These are phyloP conservation scores for Spergularia marina DNA, from an alignment of 148 eudicot species.

Conservation along the genomic window DNA sequence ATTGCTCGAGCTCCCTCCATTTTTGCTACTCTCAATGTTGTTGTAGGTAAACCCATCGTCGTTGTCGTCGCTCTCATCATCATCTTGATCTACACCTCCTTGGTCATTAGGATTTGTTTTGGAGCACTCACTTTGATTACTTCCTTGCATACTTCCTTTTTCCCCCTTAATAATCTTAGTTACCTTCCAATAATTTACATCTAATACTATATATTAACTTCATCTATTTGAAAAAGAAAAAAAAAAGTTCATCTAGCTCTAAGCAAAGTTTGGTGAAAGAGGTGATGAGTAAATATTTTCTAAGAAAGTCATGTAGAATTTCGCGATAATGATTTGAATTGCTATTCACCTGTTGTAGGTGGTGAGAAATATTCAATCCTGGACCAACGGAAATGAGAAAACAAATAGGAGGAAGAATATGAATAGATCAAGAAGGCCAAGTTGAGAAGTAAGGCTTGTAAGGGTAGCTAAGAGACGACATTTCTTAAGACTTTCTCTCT, in stretches of 20 bases:
- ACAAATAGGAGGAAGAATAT: background rate
- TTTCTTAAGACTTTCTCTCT: slow-evolving; percentile 18
- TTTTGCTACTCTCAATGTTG: background rate
- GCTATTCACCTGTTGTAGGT: background rate
- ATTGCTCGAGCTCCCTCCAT: slow-evolving; percentile 65
- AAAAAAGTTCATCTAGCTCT: background rate
- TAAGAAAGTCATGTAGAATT: no score
- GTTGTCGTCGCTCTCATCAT: slow-evolving; percentile 34
- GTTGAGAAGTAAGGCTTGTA: slow-evolving; percentile 5
- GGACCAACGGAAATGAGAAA: background rate
- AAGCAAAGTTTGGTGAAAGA: slow-evolving; percentile 11
- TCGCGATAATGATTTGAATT: background rate
- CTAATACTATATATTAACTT: background rate
- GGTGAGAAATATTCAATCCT: background rate
- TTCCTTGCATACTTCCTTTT: slow-evolving; percentile 32
- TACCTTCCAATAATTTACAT: slow-evolving; percentile 4
- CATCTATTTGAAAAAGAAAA: background rate
- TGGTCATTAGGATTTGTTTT: slow-evolving; percentile 33
- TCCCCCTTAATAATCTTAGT: background rate
- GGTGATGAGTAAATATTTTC: slow-evolving; percentile 1
- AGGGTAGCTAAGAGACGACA: slow-evolving; percentile 24
- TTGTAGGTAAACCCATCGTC: slow-evolving; percentile 12
- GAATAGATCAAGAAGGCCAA: slow-evolving; percentile 12
- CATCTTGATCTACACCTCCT: slow-evolving; percentile 34
- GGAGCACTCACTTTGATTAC: slow-evolving; percentile 36